Evolutionary conservation across 2,329 filamentous ascomycete genomes (phyloP), one percentile per base, ranked within the genome.

Genomic region (Pezicula radicicola): DNA sequence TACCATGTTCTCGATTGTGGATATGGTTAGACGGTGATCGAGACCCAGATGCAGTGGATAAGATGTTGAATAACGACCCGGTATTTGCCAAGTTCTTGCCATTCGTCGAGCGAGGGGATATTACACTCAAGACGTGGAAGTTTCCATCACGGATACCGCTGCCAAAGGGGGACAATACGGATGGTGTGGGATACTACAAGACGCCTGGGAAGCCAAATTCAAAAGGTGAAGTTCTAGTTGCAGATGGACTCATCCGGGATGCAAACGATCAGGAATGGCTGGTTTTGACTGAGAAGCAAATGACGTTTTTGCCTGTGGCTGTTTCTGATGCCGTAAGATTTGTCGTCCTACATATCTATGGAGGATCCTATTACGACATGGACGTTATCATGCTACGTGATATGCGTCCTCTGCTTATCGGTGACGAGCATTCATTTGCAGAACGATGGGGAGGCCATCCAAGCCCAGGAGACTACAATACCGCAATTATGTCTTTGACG

Each of bases 221-320:
- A 13, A 64, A 60, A 46, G 62, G 63, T 25, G 66, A 68, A 47
- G 58, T 61, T 43, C 64, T 68, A 13, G 71, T 80, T 9, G 77
- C 74, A 3, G 77, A 81, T 55, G 77, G 77, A 48, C 72, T 80
- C 35, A 66, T 79, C 37, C 70, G 77, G 45, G 75, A 79, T 61
- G 68, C 67, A 28, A 63, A 69, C 36, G 75, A 75, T 18, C 75
- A 78, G 52, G 75, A 79, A 55, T 80, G 76, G 76, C 67, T 80
- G 9, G 74, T 76, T 10, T 66, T 81, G 46, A 76, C 75, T 0
- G 71, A 75, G 27, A 79, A 78, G 62, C 77, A 80, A 60, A 79
- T 79, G 75, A 79, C 77, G 1, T 80, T 80, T 63, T 68, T 80
- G n/a, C 77, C 77, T 0, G 77, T 80, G 8, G 77, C 77, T n/a